phyloP scores from a whole-genome alignment of 257 asterid species.

The Ophiorrhiza pumila region DNA sequence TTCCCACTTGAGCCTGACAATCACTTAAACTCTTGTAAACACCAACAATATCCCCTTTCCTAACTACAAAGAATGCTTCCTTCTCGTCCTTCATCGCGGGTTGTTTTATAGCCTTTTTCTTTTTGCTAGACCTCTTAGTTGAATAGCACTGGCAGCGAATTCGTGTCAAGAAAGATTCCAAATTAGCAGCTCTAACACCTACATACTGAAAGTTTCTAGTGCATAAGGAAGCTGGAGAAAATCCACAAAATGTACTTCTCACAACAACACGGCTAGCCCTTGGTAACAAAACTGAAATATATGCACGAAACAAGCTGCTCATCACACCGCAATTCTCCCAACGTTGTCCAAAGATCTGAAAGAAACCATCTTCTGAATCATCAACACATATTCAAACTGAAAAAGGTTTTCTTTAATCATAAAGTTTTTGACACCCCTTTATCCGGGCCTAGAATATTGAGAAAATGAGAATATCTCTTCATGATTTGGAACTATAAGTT shows the following conservation, averaged over 20 bases:
- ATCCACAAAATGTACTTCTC: slow-evolving; percentile 35
- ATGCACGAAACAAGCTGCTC: slow-evolving; percentile 69
- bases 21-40: slow-evolving; percentile 89
- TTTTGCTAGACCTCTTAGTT: slow-evolving; percentile 41
- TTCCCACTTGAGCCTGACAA: slow-evolving; percentile 95
- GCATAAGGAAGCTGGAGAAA: slow-evolving; percentile 36
- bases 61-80: slow-evolving; percentile 89
- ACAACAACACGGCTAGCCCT: slow-evolving; percentile 34
- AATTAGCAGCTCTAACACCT: slow-evolving; percentile 40
- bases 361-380: slow-evolving; percentile 1
- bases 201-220: slow-evolving; percentile 34
- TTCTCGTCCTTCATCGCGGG: slow-evolving; percentile 76
- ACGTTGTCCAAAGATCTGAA: slow-evolving; percentile 40
- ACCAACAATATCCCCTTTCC: slow-evolving; percentile 91
- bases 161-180: slow-evolving; percentile 30
- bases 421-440: background rate
- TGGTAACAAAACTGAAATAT: slow-evolving; percentile 40
- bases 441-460: background rate
- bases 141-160: slow-evolving; percentile 50
- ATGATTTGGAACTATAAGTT: background rate
- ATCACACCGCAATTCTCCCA: slow-evolving; percentile 44
- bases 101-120: slow-evolving; percentile 32
- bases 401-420: background rate
- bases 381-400: background rate
- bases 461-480: background rate